These are phyloP conservation scores for Coccomyxa sp. DNA, from an alignment of 139 green algal genomes.

Conservation along the genomic window DNA sequence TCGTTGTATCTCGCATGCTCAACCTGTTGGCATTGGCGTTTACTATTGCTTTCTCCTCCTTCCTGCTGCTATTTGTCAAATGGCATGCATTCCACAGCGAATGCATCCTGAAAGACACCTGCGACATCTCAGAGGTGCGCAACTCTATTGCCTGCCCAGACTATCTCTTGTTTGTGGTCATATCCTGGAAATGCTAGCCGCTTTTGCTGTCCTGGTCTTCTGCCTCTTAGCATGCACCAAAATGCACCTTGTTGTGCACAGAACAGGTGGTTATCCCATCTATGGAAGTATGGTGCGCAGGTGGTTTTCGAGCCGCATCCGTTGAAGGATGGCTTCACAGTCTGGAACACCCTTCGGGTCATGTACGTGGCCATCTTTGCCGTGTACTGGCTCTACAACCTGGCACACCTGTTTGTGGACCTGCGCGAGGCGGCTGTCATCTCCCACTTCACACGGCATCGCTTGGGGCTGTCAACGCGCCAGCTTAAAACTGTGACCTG, in stretches of 20 bases:
- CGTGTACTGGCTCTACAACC: constrained; percentile 37
- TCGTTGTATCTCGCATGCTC: constrained; percentile 61
- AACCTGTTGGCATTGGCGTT: constrained; percentile 89
- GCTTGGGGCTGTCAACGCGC: constrained; percentile 69
- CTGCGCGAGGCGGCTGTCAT: constrained; percentile 24
- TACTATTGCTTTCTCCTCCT: constrained; percentile 77
- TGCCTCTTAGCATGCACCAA: neutral
- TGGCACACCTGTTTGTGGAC: constrained; percentile 20
- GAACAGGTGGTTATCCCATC: too few relatives aligned
- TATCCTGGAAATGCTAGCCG: too few relatives aligned
- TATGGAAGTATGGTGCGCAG: constrained; percentile 11
- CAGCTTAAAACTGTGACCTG: constrained; percentile 73
- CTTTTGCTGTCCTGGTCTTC: constrained; percentile 13
- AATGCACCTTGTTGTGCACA: neutral
- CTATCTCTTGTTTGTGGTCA: neutral
- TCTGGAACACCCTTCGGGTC: constrained; percentile 42
- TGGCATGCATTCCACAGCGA: constrained; percentile 61
- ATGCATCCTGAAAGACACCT: constrained; percentile 46
- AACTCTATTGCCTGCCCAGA: neutral
- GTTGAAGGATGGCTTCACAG: constrained; percentile 29
- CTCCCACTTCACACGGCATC: constrained; percentile 57
- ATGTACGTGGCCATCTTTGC: constrained; percentile 74
- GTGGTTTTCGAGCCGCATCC: constrained; percentile 42
- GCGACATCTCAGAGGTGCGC: constrained; percentile 60
- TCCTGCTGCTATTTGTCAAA: constrained; percentile 86